Percentiles rank a stretch among this genome's conserved stretches.
Evolutionary conservation across 208 protist species (phyloP).

Genomic region (Jaenimonas drosophilae): DNA sequence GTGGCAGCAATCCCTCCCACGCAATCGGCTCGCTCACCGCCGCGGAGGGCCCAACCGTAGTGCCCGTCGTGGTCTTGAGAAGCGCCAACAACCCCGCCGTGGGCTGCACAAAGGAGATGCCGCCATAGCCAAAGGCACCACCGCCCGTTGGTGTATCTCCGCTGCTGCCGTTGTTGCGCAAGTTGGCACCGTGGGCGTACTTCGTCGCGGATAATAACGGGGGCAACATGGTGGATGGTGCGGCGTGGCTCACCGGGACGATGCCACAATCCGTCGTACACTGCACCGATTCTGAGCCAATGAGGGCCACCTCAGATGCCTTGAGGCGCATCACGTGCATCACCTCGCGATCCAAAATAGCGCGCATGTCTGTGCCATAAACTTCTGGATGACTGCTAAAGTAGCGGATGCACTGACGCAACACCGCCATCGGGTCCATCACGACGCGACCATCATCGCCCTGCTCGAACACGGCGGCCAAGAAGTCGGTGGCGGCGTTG

Average conservation of each 20-base stretch:
- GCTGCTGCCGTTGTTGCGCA: too few species aligned
- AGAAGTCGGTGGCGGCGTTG: too few species aligned
- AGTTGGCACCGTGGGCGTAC: neutral
- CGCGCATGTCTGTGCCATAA: constrained; percentile 63
- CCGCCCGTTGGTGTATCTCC: neutral
- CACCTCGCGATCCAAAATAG: constrained; percentile 54
- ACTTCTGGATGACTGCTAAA: constrained; percentile 64
- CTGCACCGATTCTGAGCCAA: constrained; percentile 7
- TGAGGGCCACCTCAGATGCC: constrained; percentile 49
- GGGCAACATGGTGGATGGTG: neutral
- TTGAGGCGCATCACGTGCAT: constrained; percentile 76
- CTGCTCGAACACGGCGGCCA: neutral
- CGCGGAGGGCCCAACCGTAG: neutral
- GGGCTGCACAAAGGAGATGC: constrained; percentile 22
- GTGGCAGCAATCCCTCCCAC: constrained; percentile 18
- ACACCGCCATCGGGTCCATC: constrained; percentile 63
- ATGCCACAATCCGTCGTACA: too few species aligned
- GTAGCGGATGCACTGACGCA: constrained; percentile 70
- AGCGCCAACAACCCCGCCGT: constrained; percentile 26
- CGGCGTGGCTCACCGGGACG: neutral
- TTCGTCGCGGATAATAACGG: neutral
- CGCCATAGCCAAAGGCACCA: constrained; percentile 26
- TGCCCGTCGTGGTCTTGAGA: constrained; percentile 4
- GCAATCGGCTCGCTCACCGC: constrained; percentile 12
- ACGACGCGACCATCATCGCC: constrained; percentile 11